Base-by-base conservation (phyloP, 2,329 filamentous ascomycete species). In the Cordyceps farinosa region DNA sequence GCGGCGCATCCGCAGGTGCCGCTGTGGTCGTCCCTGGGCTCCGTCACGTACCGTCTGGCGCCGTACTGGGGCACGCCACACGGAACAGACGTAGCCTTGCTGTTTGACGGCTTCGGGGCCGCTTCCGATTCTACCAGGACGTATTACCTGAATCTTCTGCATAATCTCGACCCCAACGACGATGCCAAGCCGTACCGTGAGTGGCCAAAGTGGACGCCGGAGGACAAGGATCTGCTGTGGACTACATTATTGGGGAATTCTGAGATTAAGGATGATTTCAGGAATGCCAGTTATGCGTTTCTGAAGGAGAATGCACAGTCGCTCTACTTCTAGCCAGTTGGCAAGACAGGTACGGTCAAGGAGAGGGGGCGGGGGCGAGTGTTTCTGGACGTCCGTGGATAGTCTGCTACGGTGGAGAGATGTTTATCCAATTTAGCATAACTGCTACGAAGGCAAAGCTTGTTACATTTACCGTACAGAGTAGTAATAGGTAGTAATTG, bases 1-100 rank as follows among this genome's bases (percentile, higher is more conserved):
- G 61, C 75, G 1, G 75, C 78, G 17, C 81, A 86, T 66, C 86
- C 87, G 0, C 47, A 69, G n/a, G 84, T 92, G 0, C 85, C 86
- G 0, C 77, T 80, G 1, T 95, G 90, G 89, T 91, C 88, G 0
- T 95, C 92, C 75, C 82, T 95, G 1, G 77, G 87, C 0, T 87
- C 86, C 0, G 93, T 92, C 75, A 75, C 89, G 77, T 86, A 88
- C 71, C 88, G 87, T 10, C 88, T 30, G 7, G 48, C 86, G 0
- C 87, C 90, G 0, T 75, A 93, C 56, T 74, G 94, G 0, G 91
- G 91, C 27, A 94, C 90, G 0, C 90, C 91, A 75, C 91, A 95
- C 72, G 88, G 76, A 15, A 85, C 83, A 1, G 90, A 93, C 67
- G 68, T 93, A 1, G 67, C 91, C 3, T 85, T 90, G 71, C 82